Conservation (phyloP, 345 rosid species). For the Microcos paniculata region DNA sequence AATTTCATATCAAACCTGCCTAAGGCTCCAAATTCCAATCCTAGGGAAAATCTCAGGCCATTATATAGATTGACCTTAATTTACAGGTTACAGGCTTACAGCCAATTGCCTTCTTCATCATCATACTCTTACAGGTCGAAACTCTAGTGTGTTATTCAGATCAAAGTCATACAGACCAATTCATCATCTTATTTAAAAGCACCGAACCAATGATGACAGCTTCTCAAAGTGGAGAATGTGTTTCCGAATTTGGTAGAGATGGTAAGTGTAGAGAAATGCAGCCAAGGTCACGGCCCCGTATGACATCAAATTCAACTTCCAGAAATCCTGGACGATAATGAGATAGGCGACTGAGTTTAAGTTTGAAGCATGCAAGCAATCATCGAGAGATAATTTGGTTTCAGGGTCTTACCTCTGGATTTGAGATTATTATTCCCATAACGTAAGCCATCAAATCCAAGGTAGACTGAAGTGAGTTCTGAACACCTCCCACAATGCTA, state of each 20-base stretch:
- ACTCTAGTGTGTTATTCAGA: too few relatives aligned
- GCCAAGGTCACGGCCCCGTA: conserved; percentile 47
- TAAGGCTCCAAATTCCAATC: too few relatives aligned
- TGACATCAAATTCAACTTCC: conserved; percentile 74
- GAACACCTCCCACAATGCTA: conserved; percentile 87
- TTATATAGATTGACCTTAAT: too few relatives aligned
- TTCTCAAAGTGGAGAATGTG: conserved; percentile 73
- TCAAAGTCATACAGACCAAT: too few relatives aligned
- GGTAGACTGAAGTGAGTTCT: conserved; percentile 77
- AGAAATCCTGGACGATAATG: conserved; percentile 57
- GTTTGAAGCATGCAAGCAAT: not conserved
- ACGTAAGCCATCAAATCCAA: conserved; percentile 62
- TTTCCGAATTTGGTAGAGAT: conserved; percentile 55
- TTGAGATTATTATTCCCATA: conserved; percentile 75
- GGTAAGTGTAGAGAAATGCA: conserved; percentile 51
- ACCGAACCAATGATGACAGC: not conserved
- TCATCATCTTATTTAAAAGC: too few relatives aligned
- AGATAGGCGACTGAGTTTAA: not conserved
- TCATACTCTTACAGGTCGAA: too few relatives aligned
- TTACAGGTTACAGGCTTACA: too few relatives aligned
- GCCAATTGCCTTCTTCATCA: too few relatives aligned
- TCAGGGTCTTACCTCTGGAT: conserved; percentile 69
- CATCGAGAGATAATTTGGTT: too few relatives aligned
- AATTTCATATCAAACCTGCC: not conserved
- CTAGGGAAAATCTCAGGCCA: too few relatives aligned